A percentile compares a stretch with the other conserved stretches of the same genome.
phyloP scores from a whole-genome alignment of 2,329 filamentous ascomycete genomes.

The Grosmannia penicillata region DNA sequence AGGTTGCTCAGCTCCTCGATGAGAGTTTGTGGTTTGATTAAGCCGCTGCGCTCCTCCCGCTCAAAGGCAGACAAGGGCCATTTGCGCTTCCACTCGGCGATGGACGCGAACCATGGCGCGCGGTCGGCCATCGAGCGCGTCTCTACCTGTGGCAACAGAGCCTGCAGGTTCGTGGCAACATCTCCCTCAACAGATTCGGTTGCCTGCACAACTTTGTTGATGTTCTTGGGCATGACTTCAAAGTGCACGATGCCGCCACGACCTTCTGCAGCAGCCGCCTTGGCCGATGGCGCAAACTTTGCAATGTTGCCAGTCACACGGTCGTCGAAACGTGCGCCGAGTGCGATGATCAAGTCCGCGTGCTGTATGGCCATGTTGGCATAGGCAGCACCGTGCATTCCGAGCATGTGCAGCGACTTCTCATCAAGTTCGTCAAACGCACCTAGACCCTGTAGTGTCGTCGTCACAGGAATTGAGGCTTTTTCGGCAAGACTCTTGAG shows the following conservation, averaged over 20 bases:
- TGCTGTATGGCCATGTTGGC: conserved; percentile 98
- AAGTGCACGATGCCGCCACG: conserved; percentile 95
- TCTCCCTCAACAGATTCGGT: conserved; percentile 93
- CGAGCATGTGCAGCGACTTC: conserved; percentile 94
- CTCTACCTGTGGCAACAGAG: conserved; percentile 60
- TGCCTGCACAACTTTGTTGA: conserved; percentile 97
- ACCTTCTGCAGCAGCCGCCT: conserved; percentile 66
- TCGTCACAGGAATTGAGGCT: conserved; percentile 84
- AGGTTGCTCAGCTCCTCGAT: conserved; percentile 83
- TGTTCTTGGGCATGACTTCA: conserved; percentile 98
- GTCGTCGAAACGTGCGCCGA: conserved; percentile 91
- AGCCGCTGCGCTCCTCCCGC: conserved; percentile 54
- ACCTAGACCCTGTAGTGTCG: conserved; percentile 85
- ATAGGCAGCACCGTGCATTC: conserved; percentile 95
- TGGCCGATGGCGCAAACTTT: conserved; percentile 83
- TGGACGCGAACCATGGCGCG: conserved; percentile 78
- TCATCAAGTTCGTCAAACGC: conserved; percentile 85
- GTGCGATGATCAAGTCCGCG: conserved; percentile 86
- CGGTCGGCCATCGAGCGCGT: conserved; percentile 47
- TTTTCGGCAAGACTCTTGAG: conserved; percentile 83
- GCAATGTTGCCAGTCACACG: conserved; percentile 71
- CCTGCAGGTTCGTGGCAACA: conserved; percentile 61
- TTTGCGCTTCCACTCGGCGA: conserved; percentile 77
- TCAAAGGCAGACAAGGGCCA: conserved; percentile 80
- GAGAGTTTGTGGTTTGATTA: conserved; percentile 89